Base-by-base conservation (phyloP, 345 rosid genomes). In the Sisymbrium irio region DNA sequence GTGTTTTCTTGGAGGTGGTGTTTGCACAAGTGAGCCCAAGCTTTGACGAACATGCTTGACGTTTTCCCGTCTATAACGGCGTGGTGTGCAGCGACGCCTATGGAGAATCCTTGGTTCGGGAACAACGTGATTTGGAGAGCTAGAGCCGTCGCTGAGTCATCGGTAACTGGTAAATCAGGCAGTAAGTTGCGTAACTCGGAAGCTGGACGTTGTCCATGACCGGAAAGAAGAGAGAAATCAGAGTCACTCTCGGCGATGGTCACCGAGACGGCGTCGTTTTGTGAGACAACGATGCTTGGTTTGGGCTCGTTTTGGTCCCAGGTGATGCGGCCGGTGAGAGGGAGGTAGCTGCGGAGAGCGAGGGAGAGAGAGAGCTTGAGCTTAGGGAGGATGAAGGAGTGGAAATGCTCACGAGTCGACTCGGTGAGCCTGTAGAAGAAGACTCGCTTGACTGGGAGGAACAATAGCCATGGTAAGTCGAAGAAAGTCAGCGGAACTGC, bases 291-390 rank as follows among this genome's bases (percentile, higher is more conserved):
- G 53, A 79, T 67, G 70, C 32, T 11, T 2, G 85, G 83, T 3
- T 67, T 56, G 3, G 62, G 17, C 6, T 72, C 56, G 14, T 39
- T 14, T 7, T 19, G 22, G 4, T 62, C 41, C 82, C 80, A 77
- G 0, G 9, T 49, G 62, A 84, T 14, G 65, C 32, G 44, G 15
- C 85, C 83, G 6, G 75, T 33, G 47, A 82, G 64, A 32, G 83
- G 85, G 37, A 79, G 80, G 51, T 61, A 79, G 59, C 33, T 60
- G 37, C 12, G 37, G 73, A 83, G 85, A 14, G 53, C 54, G 15
- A 45, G 64, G 3, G 85, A 79, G 0, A 79, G 80, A 8, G 83
- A 79, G 61, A 13, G 76, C 12, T 71, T 79, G 65, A 83, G 85
- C 15, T 60, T 77, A 0, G 83, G 85, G 10, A 81, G 64, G 61